Evolutionary conservation across 345 rosid species (phyloP), one percentile per base, ranked within the genome.

Genomic region (Orychophragmus violaceus): DNA sequence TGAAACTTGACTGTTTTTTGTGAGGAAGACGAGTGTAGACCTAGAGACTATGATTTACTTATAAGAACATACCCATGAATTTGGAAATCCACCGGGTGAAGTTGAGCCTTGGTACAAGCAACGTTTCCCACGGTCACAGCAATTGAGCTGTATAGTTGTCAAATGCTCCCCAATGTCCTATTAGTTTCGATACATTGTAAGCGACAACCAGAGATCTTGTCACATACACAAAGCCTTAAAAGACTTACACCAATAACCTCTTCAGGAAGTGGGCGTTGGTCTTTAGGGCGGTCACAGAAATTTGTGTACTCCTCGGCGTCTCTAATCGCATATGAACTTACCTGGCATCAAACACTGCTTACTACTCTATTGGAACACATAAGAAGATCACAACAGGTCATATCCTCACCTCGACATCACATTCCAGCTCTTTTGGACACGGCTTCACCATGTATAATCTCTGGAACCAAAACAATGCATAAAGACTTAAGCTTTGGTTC

Each of bases 371-470:
- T 14, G 12, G 0, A 62, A 29, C 2, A 42, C 24, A 55, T 5
- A 44, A 49, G 29, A 75, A 65, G 22, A 36, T 59, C 32, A 36
- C 17, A 68, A 5, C 13, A 83, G 64, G 92, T 19, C 54, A 77
- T 71, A 46, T 42, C 56, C 82, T 56, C 57, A 92, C 96, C 91
- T 92, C 93, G 23, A 89, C 95, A 69, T 89, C 96, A 44, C 98
- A 92, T 80, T 89, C 89, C 64, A 86, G 59, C 75, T 92, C 96
- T 70, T 92, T 92, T 5, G 93, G 91, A 77, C 96, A 92, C 5
- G 93, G 96, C 83, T 86, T 92, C 68, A 89, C 96, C 89, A 89
- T 74, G 76, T 79, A 82, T 64, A 87, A 86, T 75, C 98, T 85
- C 96, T 89, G 84, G 63, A 82, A 69, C 48, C 51, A 12, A 2